Percentiles rank a stretch among this genome's conserved stretches.
Conservation (phyloP, 306 rosid genomes). For the Rosa lucieae region DNA sequence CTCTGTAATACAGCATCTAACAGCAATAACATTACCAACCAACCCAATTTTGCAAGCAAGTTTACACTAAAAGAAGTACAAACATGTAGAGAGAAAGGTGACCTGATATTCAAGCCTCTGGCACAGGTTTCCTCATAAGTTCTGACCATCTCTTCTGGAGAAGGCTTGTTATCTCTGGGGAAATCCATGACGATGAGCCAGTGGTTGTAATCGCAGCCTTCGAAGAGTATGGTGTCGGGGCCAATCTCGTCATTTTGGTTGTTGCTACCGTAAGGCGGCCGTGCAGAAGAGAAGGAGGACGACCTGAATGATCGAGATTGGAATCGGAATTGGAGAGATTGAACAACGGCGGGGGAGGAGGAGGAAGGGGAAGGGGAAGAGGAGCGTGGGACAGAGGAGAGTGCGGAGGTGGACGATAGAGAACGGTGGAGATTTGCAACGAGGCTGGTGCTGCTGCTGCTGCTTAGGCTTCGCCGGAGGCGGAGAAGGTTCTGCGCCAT, state of each 20-base stretch:
- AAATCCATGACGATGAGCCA: constrained; percentile 78
- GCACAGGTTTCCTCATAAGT: constrained; percentile 74
- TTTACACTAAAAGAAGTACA: not conserved
- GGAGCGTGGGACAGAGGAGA: constrained; percentile 15
- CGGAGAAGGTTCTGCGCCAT: constrained; percentile 64
- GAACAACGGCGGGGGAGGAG: constrained; percentile 2
- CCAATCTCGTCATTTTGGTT: constrained; percentile 47
- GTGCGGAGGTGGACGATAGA: constrained; percentile 17
- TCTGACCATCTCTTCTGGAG: constrained; percentile 59
- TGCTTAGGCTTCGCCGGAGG: constrained; percentile 48
- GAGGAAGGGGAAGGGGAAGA: not conserved
- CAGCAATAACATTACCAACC: not conserved
- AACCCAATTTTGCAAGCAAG: not conserved
- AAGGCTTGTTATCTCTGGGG: constrained; percentile 46
- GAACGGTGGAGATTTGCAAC: constrained; percentile 37
- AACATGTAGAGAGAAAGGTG: not conserved
- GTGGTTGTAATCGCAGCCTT: constrained; percentile 87
- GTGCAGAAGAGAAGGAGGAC: constrained; percentile 39
- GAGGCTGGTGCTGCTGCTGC: too few relatives aligned
- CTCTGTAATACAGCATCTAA: too few relatives aligned
- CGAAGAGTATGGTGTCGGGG: constrained; percentile 71
- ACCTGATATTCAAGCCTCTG: constrained; percentile 76
- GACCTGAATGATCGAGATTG: constrained; percentile 45
- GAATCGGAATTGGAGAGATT: not conserved
- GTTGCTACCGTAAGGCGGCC: constrained; percentile 21